These are phyloP conservation scores for Pseudocercospora vitis DNA, from an alignment of 2,329 filamentous ascomycete genomes.

Conservation along the genomic window DNA sequence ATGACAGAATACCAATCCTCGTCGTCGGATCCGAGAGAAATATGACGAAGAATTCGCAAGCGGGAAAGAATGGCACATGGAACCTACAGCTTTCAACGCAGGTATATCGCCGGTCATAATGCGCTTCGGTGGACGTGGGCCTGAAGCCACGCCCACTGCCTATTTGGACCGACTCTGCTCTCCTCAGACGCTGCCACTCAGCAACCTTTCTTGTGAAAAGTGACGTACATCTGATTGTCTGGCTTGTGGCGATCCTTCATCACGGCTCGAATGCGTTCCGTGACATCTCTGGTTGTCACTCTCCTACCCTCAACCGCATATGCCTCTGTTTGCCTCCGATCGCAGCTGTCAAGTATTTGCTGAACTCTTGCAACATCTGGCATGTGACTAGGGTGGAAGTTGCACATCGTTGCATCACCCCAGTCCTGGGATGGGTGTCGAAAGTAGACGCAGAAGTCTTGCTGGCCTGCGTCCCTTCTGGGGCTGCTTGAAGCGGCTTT, in stretches of 20 bases:
- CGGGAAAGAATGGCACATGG: too few relatives aligned
- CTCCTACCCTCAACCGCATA: neutral
- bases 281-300: neutral
- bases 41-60: too few relatives aligned
- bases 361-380: neutral
- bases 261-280: neutral
- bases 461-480: too few relatives aligned
- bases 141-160: too few relatives aligned
- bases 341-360: conserved; percentile 1
- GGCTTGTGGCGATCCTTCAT: neutral
- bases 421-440: neutral
- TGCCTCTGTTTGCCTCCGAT: neutral
- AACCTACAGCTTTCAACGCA: too few relatives aligned
- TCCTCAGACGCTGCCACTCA: too few relatives aligned
- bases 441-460: neutral
- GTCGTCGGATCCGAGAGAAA: too few relatives aligned
- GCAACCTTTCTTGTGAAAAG: neutral
- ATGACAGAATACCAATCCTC: too few relatives aligned
- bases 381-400: neutral
- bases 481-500: too few relatives aligned
- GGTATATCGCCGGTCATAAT: too few relatives aligned
- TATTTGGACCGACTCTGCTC: too few relatives aligned
- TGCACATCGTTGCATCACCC: neutral
- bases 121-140: too few relatives aligned
- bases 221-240: neutral